Evolutionary conservation across 2,329 filamentous ascomycete genomes (phyloP).

Genomic region (Arthrobotrys megalospora): DNA sequence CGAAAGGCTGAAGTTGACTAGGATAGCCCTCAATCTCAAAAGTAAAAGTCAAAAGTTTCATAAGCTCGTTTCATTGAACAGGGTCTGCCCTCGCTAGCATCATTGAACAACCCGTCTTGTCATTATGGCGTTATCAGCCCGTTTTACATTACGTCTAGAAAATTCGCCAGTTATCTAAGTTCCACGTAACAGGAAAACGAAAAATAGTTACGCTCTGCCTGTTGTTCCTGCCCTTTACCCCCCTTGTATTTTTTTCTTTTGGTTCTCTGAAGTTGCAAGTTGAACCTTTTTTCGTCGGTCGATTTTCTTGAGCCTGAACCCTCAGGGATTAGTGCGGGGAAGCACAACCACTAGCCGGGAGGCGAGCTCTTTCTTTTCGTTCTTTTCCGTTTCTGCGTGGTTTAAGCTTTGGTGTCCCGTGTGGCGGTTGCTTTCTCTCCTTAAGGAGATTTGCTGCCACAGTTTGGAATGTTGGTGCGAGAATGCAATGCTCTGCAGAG

Average conservation of each 20-base stretch:
- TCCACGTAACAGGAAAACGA: conserved; percentile 34
- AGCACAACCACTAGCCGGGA: conserved; percentile 54
- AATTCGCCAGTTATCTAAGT: conserved; percentile 55
- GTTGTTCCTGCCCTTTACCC: conserved; percentile 12
- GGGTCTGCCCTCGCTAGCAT: conserved; percentile 18
- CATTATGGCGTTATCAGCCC: conserved; percentile 51
- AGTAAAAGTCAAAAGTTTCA: not conserved
- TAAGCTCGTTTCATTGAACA: not conserved
- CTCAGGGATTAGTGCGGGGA: conserved; percentile 56
- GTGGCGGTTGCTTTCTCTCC: conserved; percentile 9
- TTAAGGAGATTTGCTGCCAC: not conserved
- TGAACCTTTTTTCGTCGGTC: not conserved
- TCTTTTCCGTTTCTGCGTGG: conserved; percentile 27
- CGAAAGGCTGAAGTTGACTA: not conserved
- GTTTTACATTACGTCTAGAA: conserved; percentile 58
- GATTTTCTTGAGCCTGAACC: conserved; percentile 12
- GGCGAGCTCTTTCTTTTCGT: conserved; percentile 44
- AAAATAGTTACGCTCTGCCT: conserved; percentile 21
- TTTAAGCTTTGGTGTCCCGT: conserved; percentile 33
- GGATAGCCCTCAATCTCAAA: not conserved
- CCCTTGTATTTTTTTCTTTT: conserved; percentile 28
- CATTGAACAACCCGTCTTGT: conserved; percentile 25
- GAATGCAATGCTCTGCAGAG: conserved; percentile 20
- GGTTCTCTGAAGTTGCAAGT: conserved; percentile 26
- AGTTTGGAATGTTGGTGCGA: not conserved